Base-by-base conservation (phyloP, 257 asterid species). In the Echites panduratus region DNA sequence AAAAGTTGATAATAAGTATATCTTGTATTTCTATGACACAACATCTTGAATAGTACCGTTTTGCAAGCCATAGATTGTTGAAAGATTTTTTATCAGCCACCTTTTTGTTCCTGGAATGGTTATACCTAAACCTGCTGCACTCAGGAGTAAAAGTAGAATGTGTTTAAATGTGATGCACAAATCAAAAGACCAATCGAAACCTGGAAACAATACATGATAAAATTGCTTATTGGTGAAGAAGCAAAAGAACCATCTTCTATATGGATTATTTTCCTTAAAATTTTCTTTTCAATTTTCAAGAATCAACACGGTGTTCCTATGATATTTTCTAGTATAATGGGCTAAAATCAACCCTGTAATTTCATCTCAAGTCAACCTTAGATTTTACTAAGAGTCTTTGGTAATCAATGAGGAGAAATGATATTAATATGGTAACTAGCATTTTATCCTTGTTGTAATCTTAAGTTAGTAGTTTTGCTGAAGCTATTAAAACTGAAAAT, bases 31-130 rank as follows among this genome's bases (percentile, higher is more conserved):
- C 29, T 19, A 2, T 6, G 11, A 24, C 4, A 57, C 14, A 11
- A 24, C 27, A 57, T n/a, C 8, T 20, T n/a, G 4, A 57, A 26
- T 8, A 11, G 17, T 24, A 2, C n/a, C 64, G 50, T 40, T 64
- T 32, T n/a, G 38, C 14, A 64, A 35, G 26, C 22, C 68, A 35
- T 19, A 38, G 13, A 19, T 62, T 22, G 38, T 38, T 20, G 13
- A 64, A 13, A 38, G 11, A 0, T 17, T 64, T 32, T 38, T 7
- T 0, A 35, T n/a, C 40, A 38, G 29, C 45, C 16, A 64, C 27
- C 49, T 38, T n/a, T 64, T 64, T 64, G 50, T 38, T 38, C 24
- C 32, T 63, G 26, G 63, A 48, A 27, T 73, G 59, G 44, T 48
- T 41, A 41, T 41, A 41, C 9, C 7, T 41, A 41, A 0, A 41